These are phyloP conservation scores for Stereocaulon alpinum DNA, from an alignment of 495 filamentous ascomycete genomes.

Conservation along the genomic window DNA sequence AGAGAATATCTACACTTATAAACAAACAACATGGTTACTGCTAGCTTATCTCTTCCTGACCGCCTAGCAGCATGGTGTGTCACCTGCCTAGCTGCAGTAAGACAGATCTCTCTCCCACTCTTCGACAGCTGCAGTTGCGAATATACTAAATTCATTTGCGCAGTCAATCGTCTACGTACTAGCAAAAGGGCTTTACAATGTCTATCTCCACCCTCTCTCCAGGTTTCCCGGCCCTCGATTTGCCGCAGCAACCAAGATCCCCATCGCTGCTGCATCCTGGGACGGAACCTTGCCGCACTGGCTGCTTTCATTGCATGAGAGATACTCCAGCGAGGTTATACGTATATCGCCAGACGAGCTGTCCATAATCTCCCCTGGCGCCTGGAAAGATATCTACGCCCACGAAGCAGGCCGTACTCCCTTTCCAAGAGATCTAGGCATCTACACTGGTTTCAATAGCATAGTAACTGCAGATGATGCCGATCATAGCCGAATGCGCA, in stretches of 20 bases:
- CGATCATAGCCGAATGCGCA: constrained; percentile 35
- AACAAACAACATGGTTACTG: too few relatives aligned
- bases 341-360: constrained; percentile 47
- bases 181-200: constrained; percentile 21
- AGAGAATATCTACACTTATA: too few relatives aligned
- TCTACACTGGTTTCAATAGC: too few relatives aligned
- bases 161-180: background rate
- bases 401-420: constrained; percentile 26
- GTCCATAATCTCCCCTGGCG: constrained; percentile 41
- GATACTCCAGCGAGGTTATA: constrained; percentile 31
- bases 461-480: constrained; percentile 35
- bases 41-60: too few relatives aligned
- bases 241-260: constrained; percentile 25
- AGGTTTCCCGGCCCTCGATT: constrained; percentile 26
- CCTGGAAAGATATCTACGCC: constrained; percentile 52
- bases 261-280: constrained; percentile 22
- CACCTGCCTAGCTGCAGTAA: too few relatives aligned
- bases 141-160: too few relatives aligned
- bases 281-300: constrained; percentile 11
- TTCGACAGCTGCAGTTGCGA: too few relatives aligned
- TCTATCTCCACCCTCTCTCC: constrained; percentile 28
- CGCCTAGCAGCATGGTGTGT: too few relatives aligned
- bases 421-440: constrained; percentile 27
- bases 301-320: constrained; percentile 11
- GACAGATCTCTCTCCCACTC: too few relatives aligned